Conservation (phyloP, 345 rosid genomes). For the Ailanthus altissimus region DNA sequence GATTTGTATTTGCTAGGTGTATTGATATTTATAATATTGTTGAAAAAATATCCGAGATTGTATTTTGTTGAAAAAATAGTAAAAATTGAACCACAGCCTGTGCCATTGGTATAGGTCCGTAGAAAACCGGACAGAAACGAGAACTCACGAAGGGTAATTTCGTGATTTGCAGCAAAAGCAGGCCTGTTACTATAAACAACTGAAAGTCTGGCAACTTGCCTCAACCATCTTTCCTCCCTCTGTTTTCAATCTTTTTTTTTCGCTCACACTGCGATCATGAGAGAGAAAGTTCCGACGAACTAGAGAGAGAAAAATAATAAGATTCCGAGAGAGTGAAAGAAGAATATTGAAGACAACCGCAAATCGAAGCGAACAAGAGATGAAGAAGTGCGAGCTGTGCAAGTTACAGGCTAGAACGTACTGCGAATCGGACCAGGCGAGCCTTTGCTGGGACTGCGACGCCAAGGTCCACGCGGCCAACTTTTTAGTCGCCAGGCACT, state of each 20-base stretch:
- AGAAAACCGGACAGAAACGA: background rate
- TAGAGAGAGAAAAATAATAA: slow-evolving; percentile 19
- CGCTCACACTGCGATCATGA: background rate
- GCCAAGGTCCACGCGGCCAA: slow-evolving; percentile 70
- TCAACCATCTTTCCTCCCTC: background rate
- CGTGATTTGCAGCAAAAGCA: slow-evolving; percentile 20
- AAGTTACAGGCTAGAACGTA: slow-evolving; percentile 48
- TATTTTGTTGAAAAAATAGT: too few species aligned
- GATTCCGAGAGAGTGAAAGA: slow-evolving; percentile 24
- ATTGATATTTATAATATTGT: too few species aligned
- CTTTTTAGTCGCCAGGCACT: slow-evolving; percentile 72
- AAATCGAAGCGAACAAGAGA: slow-evolving; percentile 11
- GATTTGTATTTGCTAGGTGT: too few species aligned
- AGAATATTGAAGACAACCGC: background rate
- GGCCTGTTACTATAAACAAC: slow-evolving; percentile 18
- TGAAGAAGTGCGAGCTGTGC: slow-evolving; percentile 68
- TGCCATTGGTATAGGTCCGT: background rate
- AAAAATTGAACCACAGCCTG: background rate
- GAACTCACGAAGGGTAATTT: background rate
- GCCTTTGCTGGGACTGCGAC: slow-evolving; percentile 76
- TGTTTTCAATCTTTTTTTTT: background rate
- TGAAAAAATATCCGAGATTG: too few species aligned
- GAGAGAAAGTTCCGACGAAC: slow-evolving; percentile 13
- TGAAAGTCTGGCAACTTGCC: slow-evolving; percentile 15
- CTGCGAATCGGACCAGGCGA: slow-evolving; percentile 73